These are phyloP conservation scores for Mycosarcoma mackinlayi DNA, from an alignment of 1,284 basidiomycete genomes.

Conservation along the genomic window DNA sequence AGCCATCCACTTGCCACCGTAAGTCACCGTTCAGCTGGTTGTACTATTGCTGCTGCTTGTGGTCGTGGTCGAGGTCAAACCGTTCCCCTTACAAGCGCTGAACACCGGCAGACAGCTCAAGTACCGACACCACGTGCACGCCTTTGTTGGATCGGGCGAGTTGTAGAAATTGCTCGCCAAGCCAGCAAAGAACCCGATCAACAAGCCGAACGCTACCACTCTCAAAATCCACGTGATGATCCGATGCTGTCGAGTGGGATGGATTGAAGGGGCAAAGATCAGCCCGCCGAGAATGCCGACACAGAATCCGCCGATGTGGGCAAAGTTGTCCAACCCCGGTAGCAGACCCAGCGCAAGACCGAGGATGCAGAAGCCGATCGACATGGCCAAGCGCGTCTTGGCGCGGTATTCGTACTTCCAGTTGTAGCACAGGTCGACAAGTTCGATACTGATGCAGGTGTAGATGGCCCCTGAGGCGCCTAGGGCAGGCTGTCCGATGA, in stretches of 20 bases:
- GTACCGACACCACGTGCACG: conserved; percentile 84
- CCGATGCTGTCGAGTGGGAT: conserved; percentile 77
- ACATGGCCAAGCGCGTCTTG: conserved; percentile 76
- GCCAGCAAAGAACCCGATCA: conserved; percentile 82
- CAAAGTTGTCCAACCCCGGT: conserved; percentile 70
- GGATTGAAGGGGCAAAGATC: conserved; percentile 87
- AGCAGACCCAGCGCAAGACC: conserved; percentile 80
- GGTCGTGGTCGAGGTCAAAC: conserved; percentile 31
- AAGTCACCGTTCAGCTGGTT: background rate
- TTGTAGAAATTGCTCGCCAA: conserved; percentile 90
- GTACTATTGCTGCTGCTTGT: conserved; percentile 1
- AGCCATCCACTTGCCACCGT: no score
- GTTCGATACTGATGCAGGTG: conserved; percentile 82
- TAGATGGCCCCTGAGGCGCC: conserved; percentile 93
- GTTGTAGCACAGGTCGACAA: conserved; percentile 89
- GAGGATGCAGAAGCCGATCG: conserved; percentile 84
- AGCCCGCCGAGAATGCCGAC: conserved; percentile 76
- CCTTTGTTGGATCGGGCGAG: conserved; percentile 73
- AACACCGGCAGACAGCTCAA: conserved; percentile 61
- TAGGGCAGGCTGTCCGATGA: conserved; percentile 89
- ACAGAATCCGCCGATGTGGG: conserved; percentile 70
- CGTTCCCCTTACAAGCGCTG: conserved; percentile 56
- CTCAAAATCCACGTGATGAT: conserved; percentile 81
- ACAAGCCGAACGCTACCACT: conserved; percentile 78
- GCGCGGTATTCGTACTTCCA: conserved; percentile 77